phyloP scores from a whole-genome alignment of 202 grass and related monocot genomes.

The Panicum virgatum region DNA sequence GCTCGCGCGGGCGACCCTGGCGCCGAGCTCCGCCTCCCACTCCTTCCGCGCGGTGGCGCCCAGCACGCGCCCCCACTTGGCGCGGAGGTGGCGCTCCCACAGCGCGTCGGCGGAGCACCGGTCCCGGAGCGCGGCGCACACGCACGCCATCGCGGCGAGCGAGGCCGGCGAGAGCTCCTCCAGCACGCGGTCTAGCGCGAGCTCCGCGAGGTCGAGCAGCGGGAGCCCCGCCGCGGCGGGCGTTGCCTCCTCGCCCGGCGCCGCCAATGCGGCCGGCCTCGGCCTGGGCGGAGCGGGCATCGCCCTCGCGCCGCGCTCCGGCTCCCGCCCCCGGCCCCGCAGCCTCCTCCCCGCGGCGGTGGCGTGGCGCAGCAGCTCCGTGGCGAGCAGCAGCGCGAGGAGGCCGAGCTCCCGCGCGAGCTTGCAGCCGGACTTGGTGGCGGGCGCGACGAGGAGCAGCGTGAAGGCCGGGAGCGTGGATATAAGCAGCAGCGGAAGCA shows the following conservation, averaged over 20 bases:
- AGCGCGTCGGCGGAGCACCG: slow-evolving; percentile 67
- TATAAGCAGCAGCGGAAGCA: slow-evolving; percentile 68
- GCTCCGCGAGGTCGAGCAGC: slow-evolving; percentile 81
- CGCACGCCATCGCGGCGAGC: slow-evolving; percentile 61
- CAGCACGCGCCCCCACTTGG: slow-evolving; percentile 67
- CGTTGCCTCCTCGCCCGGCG: neutral
- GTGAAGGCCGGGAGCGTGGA: slow-evolving; percentile 69
- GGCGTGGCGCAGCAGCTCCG: slow-evolving; percentile 44
- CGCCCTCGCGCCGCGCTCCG: neutral
- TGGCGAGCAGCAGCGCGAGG: slow-evolving; percentile 43
- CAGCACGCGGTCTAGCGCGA: slow-evolving; percentile 73
- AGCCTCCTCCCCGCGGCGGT: neutral
- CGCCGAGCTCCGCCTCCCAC: slow-evolving; percentile 46
- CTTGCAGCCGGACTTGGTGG: slow-evolving; percentile 49
- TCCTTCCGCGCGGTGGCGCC: slow-evolving; percentile 43
- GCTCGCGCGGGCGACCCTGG: neutral
- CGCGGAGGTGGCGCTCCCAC: slow-evolving; percentile 62
- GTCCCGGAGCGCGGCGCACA: slow-evolving; percentile 54
- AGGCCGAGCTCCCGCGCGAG: slow-evolving; percentile 51
- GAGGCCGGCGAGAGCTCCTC: slow-evolving; percentile 69
- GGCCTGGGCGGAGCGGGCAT: slow-evolving; percentile 12
- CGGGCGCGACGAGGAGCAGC: slow-evolving; percentile 52
- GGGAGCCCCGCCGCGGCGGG: slow-evolving; percentile 25
- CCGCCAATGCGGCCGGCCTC: slow-evolving; percentile 39
- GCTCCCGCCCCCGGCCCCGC: neutral